phyloP scores from a whole-genome alignment of 805 yeast genomes.

The Metschnikowia reukaufii region DNA sequence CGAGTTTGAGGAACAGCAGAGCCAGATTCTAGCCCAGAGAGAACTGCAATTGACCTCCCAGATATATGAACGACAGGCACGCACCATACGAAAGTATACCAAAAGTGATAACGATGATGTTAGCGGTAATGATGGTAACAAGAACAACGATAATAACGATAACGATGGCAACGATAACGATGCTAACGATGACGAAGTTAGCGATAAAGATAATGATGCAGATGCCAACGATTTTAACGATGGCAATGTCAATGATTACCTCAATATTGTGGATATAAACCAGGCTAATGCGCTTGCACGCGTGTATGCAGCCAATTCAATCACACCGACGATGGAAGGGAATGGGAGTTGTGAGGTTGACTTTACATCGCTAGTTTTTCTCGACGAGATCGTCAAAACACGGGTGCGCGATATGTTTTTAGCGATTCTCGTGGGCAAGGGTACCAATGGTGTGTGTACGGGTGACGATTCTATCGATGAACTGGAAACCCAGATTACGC shows the following conservation, averaged over 20 bases:
- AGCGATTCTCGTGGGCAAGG: conserved; percentile 17
- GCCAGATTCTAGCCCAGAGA: conserved; percentile 22
- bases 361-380: conserved; percentile 17
- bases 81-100: too few species aligned
- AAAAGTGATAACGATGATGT: too few species aligned
- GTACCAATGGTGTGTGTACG: not conserved
- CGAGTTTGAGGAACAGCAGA: conserved; percentile 45
- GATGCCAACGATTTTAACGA: too few species aligned
- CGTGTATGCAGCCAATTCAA: conserved; percentile 12
- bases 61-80: too few species aligned
- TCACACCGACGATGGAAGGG: conserved; percentile 4
- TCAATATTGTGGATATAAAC: conserved; percentile 5
- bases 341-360: conserved; percentile 8
- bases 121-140: too few species aligned
- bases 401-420: conserved; percentile 19
- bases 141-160: too few species aligned
- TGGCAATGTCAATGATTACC: too few species aligned
- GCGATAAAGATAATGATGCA: too few species aligned
- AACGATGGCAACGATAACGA: too few species aligned
- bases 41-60: conserved; percentile 21
- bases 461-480: not conserved
- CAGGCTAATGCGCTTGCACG: conserved; percentile 1
- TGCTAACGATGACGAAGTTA: too few species aligned
- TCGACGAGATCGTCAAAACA: conserved; percentile 22
- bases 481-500: not conserved